Evolutionary conservation across 208 protist species (phyloP).

Genomic region (Herpetomonas muscarum): DNA sequence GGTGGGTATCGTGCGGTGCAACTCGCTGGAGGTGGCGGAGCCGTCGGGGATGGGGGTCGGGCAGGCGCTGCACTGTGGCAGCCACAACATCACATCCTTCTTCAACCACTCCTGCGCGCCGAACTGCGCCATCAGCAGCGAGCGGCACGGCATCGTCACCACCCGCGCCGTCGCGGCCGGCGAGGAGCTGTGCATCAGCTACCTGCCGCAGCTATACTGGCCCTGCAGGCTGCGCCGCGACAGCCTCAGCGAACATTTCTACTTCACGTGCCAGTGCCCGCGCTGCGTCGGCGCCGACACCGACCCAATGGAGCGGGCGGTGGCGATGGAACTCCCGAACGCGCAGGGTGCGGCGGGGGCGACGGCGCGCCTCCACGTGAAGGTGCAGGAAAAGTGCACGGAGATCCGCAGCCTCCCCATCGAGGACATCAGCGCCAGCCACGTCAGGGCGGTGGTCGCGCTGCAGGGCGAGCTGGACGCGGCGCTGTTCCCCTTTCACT

Average conservation of each 20-base stretch:
- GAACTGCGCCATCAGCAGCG: slow-evolving; percentile 69
- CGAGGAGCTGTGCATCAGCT: slow-evolving; percentile 81
- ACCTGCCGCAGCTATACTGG: slow-evolving; percentile 88
- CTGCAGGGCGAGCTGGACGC: slow-evolving; percentile 35
- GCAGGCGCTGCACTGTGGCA: slow-evolving; percentile 61
- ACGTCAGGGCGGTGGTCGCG: slow-evolving; percentile 32
- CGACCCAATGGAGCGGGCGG: slow-evolving; percentile 55
- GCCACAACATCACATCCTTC: slow-evolving; percentile 40
- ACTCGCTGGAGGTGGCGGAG: slow-evolving; percentile 68
- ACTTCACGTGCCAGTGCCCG: slow-evolving; percentile 71
- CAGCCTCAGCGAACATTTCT: slow-evolving; percentile 49
- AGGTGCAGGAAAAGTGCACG: slow-evolving; percentile 47
- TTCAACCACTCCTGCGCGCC: slow-evolving; percentile 86
- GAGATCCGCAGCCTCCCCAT: slow-evolving; percentile 34
- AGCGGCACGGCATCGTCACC: slow-evolving; percentile 46
- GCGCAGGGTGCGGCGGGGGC: slow-evolving; percentile 10
- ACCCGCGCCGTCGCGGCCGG: slow-evolving; percentile 40
- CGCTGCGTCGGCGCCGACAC: slow-evolving; percentile 36
- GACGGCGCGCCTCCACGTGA: slow-evolving; percentile 37
- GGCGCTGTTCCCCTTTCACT: slow-evolving; percentile 76
- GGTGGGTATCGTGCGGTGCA: slow-evolving; percentile 75
- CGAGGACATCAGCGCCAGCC: slow-evolving; percentile 24
- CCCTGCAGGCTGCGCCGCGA: slow-evolving; percentile 58
- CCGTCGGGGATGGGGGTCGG: slow-evolving; percentile 57
- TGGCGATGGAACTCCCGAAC: slow-evolving; percentile 29